Base-by-base conservation (phyloP, 345 rosid species). In the Populus deltoides region DNA sequence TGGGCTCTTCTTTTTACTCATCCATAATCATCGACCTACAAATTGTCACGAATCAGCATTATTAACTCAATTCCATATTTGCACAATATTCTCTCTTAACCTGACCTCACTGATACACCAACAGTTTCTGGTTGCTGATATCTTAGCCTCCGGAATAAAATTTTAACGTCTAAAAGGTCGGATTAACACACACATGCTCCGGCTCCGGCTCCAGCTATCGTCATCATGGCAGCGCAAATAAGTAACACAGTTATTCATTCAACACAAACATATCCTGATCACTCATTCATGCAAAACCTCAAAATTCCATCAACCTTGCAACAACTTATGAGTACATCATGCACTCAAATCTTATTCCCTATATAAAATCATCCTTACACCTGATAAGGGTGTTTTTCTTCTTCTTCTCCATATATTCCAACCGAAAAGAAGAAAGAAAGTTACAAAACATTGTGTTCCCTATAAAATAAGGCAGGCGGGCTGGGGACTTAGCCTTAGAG, bases 401-500 rank as follows among this genome's bases (percentile, higher is more conserved):
- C 35, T 33, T 24, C 67, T 24, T 63, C 27, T 31, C 67, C 17
- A 39, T 62, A 33, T 33, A 33, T 33, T 33, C 25, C 35, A 63
- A 39, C 39, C 61, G 31, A 10, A 74, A 27, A 45, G 61, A 20
- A 20, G 7, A 17, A 41, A 39, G 18, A 25, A 51, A 41, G 25
- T 16, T 20, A 5, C 8, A 9, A 18, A n/a, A 36, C 68, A 38
- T 62, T 67, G 13, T 20, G 35, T 73, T 59, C 7, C 51, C 39
- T 17, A 55, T 35, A 36, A 57, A 65, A 57, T 43, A 27, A 31
- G 33, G 43, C 47, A 68, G 41, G 67, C 49, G 20, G 25, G 27
- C 63, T 33, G 51, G 70, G 27, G 66, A 68, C 43, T 35, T 75
- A 22, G 35, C 66, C 57, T 76, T 73, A 85, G 38, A 72, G 81